A percentile compares a stretch with the other conserved stretches of the same genome.
Evolutionary conservation across 75 land plant genomes (phyloP).

Genomic region (Selaginella moellendorffii): DNA sequence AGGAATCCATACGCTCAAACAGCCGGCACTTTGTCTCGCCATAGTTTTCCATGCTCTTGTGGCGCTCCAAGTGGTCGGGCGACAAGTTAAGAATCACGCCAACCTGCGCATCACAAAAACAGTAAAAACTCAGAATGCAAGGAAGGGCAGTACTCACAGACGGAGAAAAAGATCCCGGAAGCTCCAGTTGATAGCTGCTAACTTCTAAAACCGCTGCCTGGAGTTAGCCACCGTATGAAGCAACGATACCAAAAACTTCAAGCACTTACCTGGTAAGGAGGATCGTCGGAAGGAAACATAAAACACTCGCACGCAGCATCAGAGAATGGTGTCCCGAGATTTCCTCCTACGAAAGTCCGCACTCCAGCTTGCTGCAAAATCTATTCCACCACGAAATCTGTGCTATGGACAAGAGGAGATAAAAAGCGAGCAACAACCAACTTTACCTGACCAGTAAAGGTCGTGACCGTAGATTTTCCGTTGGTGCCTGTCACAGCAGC

Average conservation of each 20-base stretch:
- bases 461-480: slow-evolving; percentile 54
- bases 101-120: slow-evolving; percentile 22
- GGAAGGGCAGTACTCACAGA: slow-evolving; percentile 11
- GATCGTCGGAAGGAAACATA: slow-evolving; percentile 16
- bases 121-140: neutral
- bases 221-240: neutral
- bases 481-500: slow-evolving; percentile 63
- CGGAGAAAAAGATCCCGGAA: slow-evolving; percentile 22
- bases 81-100: slow-evolving; percentile 49
- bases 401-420: neutral
- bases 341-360: slow-evolving; percentile 46
- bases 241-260: neutral
- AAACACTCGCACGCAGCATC: slow-evolving; percentile 42
- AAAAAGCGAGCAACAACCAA: neutral
- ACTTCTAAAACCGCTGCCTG: slow-evolving; percentile 66
- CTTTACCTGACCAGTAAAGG: slow-evolving; percentile 52
- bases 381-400: slow-evolving; percentile 12
- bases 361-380: slow-evolving; percentile 37
- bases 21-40: slow-evolving; percentile 42
- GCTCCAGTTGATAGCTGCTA: slow-evolving; percentile 72
- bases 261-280: slow-evolving; percentile 27
- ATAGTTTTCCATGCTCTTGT: slow-evolving; percentile 44
- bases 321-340: slow-evolving; percentile 54
- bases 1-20: slow-evolving; percentile 34
- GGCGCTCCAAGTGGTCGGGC: slow-evolving; percentile 65